Percentiles rank a stretch among this genome's conserved stretches.
These are phyloP conservation scores for Aspergillus fijiensis DNA, from an alignment of 2,329 filamentous ascomycete genomes.

Conservation along the genomic window DNA sequence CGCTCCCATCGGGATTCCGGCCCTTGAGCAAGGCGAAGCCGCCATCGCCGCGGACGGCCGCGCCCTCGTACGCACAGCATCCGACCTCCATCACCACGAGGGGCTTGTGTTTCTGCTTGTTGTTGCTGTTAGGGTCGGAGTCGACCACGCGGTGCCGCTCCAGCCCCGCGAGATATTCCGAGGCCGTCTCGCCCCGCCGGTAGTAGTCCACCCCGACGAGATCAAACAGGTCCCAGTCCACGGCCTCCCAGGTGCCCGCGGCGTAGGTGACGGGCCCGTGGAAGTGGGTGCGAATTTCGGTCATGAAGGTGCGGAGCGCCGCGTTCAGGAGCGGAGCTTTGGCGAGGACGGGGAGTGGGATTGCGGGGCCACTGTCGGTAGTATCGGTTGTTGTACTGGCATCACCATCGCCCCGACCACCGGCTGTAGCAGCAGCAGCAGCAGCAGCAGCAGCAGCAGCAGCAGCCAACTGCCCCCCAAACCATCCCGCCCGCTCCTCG, in stretches of 20 bases:
- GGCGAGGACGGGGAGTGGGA: no score
- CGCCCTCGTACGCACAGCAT: conserved; percentile 18
- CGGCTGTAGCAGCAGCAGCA: no score
- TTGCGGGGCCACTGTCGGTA: no score
- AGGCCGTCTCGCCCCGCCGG: conserved; percentile 11
- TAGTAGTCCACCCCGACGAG: conserved; percentile 18
- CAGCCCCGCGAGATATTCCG: conserved; percentile 15
- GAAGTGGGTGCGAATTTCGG: no score
- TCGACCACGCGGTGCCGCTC: not conserved
- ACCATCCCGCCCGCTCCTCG: no score
- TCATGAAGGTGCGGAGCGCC: no score
- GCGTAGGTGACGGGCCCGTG: conserved; percentile 12
- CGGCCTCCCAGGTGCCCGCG: conserved; percentile 17
- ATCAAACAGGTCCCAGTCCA: conserved; percentile 19
- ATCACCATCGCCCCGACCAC: no score
- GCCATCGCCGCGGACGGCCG: conserved; percentile 12
- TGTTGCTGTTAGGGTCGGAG: no score
- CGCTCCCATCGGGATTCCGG: conserved; percentile 17
- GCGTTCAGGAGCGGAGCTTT: no score
- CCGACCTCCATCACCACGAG: conserved; percentile 18
- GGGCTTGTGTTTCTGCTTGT: conserved; percentile 1
- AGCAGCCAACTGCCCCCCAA: no score
- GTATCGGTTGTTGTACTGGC: no score
- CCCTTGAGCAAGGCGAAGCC: conserved; percentile 15
- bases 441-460: no score